These are phyloP conservation scores for Cercospora sp. DNA, from an alignment of 2,329 filamentous ascomycete genomes.

Conservation along the genomic window DNA sequence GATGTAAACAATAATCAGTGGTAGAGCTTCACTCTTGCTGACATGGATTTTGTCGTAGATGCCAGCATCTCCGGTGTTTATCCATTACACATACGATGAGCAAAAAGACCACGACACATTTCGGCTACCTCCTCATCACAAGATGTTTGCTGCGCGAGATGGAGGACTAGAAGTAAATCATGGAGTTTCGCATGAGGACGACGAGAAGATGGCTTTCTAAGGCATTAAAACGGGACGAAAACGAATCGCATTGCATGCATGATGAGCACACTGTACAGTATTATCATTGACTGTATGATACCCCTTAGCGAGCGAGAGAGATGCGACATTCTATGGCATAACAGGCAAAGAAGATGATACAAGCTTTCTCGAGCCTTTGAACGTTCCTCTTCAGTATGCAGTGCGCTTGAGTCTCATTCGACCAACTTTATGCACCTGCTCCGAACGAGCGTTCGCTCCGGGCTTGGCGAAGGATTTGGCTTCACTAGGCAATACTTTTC, in stretches of 20 bases:
- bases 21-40: not conserved
- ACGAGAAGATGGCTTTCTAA: not conserved
- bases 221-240: not conserved
- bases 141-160: not conserved
- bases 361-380: not conserved
- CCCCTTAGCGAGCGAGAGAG: not conserved
- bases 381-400: not conserved
- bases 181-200: not conserved
- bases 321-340: not conserved
- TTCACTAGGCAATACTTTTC: not conserved
- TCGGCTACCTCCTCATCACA: not conserved
- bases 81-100: not conserved
- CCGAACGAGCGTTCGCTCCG: not conserved
- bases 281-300: constrained; percentile 1
- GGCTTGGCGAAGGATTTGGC: not conserved
- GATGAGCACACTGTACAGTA: not conserved
- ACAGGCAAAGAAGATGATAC: not conserved
- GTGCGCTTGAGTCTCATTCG: not conserved
- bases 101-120: not conserved
- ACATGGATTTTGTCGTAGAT: not conserved
- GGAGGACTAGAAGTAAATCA: not conserved
- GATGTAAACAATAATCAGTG: not conserved
- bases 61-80: not conserved
- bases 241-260: not conserved
- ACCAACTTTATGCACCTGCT: not conserved